Evolutionary conservation across 257 asterid genomes (phyloP).

Genomic region (Primulina huaijiensis): DNA sequence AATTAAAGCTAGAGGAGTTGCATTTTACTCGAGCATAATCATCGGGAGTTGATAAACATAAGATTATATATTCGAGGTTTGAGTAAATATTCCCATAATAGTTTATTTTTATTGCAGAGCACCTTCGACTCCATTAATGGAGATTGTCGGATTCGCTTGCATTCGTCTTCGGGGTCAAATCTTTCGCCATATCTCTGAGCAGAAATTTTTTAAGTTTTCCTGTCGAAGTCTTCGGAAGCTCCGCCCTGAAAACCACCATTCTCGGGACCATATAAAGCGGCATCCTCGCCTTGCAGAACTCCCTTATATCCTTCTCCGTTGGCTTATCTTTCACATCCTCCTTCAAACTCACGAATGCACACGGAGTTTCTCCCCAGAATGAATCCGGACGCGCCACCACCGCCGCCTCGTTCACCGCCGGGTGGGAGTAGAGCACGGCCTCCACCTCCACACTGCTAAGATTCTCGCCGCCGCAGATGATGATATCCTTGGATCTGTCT

Average conservation of each 20-base stretch:
- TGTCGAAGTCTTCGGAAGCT: constrained; percentile 79
- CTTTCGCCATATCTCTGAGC: constrained; percentile 60
- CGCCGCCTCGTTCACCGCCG: constrained; percentile 78
- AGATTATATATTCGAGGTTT: too few species aligned
- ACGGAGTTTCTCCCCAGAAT: constrained; percentile 83
- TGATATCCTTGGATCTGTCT: constrained; percentile 79
- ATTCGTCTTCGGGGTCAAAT: constrained; percentile 35
- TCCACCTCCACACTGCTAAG: constrained; percentile 87
- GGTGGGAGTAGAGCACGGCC: constrained; percentile 60
- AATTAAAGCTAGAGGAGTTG: too few species aligned
- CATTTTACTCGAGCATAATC: too few species aligned
- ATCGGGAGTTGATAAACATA: too few species aligned
- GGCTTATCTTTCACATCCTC: constrained; percentile 35
- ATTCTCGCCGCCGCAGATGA: constrained; percentile 80
- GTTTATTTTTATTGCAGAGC: too few species aligned
- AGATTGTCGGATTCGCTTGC: background rate
- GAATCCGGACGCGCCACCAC: constrained; percentile 81
- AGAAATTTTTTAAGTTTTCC: constrained; percentile 71
- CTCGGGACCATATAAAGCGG: constrained; percentile 74
- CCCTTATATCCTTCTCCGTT: constrained; percentile 47
- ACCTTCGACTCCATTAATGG: background rate
- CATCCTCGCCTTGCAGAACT: constrained; percentile 48
- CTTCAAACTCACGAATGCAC: constrained; percentile 72
- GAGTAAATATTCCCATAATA: too few species aligned
- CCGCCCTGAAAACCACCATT: constrained; percentile 53